Evolutionary conservation across 2,329 filamentous ascomycete genomes (phyloP).

Genomic region (Fusarium sp.): DNA sequence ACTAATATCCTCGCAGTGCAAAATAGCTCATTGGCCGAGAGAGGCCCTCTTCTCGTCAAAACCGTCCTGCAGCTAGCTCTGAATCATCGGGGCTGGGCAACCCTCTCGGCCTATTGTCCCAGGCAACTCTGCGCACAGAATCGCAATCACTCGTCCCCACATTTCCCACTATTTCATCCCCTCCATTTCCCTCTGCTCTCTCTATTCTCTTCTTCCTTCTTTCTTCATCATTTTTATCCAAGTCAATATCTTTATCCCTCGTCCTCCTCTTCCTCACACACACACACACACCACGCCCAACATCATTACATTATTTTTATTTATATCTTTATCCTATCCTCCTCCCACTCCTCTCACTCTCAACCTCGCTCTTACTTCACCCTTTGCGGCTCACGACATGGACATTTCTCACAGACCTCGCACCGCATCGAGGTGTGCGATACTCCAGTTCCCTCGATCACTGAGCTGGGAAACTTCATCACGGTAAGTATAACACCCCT

Average conservation of each 20-base stretch:
- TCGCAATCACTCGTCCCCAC: not conserved
- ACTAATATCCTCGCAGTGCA: not conserved
- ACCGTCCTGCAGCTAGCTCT: not conserved
- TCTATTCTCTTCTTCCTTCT: not conserved
- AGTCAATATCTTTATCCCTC: not conserved
- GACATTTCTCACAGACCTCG: no score
- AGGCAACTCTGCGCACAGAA: not conserved
- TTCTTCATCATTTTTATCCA: not conserved
- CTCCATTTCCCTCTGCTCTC: not conserved
- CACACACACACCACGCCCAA: no score
- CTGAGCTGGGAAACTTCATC: not conserved
- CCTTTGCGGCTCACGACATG: no score
- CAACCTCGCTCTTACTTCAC: no score
- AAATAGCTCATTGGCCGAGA: not conserved
- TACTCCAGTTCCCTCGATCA: not conserved
- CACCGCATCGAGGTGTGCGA: no score
- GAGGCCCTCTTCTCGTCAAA: not conserved
- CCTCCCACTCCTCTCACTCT: not conserved
- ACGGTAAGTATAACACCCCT: no score
- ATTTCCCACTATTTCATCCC: not conserved
- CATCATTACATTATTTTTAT: not conserved
- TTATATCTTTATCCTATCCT: not conserved
- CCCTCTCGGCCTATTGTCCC: not conserved
- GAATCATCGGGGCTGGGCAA: not conserved
- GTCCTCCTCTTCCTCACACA: not conserved